Evolutionary conservation across 1,284 basidiomycete genomes (phyloP), one percentile per base, ranked within the genome.

Genomic region (Sphagnurus paluster): DNA sequence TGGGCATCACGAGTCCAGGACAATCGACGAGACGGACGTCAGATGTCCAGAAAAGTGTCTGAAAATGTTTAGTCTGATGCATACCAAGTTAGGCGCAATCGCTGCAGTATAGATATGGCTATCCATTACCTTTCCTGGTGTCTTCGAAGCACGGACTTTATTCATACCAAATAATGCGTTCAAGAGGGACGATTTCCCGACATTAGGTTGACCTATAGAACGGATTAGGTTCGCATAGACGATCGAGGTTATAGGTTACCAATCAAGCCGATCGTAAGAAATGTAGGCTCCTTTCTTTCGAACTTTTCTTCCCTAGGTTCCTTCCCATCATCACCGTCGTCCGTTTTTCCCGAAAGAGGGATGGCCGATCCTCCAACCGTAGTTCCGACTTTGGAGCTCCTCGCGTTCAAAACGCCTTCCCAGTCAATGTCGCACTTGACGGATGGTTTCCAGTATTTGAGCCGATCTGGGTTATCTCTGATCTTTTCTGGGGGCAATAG

Each of bases 161-260:
- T 76, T 79, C n/a, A 74, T 71, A 10, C 91, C 93, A 54, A 98
- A 89, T 3, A 98, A 69, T 0, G 93, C 93, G 61, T 98, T 98
- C 35, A 98, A 68, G 2, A 97, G 70, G 1, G 90, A 93, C 0
- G 90, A 93, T 63, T 98, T 98, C 21, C 93, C 94, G 25, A 96
- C 93, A 61, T 96, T 97, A 7, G 93, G 93, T 60, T 96, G 93
- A 8, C 90, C 89, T 90, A 52, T 4, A 26, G 38, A 26, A 11
- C 19, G 46, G 32, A 48, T 17, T 38, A 35, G 38, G 29, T 35
- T 42, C 35, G 32, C n/a, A 16, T 34, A 23, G 17, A 39, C 8
- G 8, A n/a, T 25, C 20, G 37, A 26, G 23, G 29, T 35, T 5
- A 20, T 54, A 68, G 21, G 40, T 11, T 58, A 80, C 92, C 93